Evolutionary conservation across 208 protist species (phyloP), one percentile per base, ranked within the genome.

Genomic region (Paratrypanosoma confusum): DNA sequence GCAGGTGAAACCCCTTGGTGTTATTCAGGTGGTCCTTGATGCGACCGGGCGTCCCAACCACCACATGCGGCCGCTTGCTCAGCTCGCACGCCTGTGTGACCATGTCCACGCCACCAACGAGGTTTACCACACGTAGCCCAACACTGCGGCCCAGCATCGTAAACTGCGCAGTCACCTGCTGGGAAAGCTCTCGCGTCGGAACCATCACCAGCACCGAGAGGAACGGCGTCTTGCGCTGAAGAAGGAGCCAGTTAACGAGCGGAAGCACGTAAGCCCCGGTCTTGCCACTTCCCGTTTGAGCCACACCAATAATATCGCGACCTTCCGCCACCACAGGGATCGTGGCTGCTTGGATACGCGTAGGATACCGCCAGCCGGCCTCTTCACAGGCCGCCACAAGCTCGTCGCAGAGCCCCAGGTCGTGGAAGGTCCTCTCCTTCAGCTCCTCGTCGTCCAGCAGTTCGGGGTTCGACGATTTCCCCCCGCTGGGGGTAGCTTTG

Each of bases 221-320:
- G 36, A 83, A 92, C 4, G 93, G 92, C 22, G 73, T 70, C 53
- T 90, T 93, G 25, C 63, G 66, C 49, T 90, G 78, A 1, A 85
- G 74, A n/a, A 99, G 65, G 13, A 99, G 71, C 62, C 63, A 80
- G 47, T 99, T 84, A 13, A 99, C 78, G n/a, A 99, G 90, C 5
- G 98, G 98, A 32, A 99, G 74, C 7, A 90, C 95, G 59, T 99
- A 99, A 1, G 97, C 93, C 20, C 86, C 96, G 1, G 98, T 99
- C 65, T 99, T 99, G 42, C 98, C 97, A 34, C 90, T 97, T 20
- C 98, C 97, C 11, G 98, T 99, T 65, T 99, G 90, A 16, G 97
- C 97, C 16, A 99, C 71, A 27, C 96, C 98, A 48, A 99, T 98
- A n/a, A 96, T 38, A 34, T 96, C 87, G 11, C 78, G 65, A 5